Conservation (phyloP, 805 yeast genomes). For the Spathaspora sp. region DNA sequence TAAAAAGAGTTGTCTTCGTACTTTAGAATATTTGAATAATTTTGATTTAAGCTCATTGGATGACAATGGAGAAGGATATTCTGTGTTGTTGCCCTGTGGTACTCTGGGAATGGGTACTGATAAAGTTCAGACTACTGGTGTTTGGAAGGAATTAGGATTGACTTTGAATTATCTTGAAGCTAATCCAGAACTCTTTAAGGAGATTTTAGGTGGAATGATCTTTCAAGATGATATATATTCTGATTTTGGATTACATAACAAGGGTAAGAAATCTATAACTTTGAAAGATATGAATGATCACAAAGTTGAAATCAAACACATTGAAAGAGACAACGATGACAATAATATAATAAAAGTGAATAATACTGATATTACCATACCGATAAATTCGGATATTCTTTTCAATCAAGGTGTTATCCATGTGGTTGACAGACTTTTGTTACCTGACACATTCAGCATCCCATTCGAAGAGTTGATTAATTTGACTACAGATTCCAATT, state of each 20-base stretch:
- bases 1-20: conserved; percentile 52
- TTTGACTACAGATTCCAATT: conserved; percentile 44
- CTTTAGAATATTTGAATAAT: conserved; percentile 54
- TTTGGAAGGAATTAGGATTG: conserved; percentile 67
- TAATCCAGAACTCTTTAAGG: conserved; percentile 48
- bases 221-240: conserved; percentile 66
- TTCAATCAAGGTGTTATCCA: conserved; percentile 86
- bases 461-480: conserved; percentile 51
- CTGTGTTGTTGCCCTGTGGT: conserved; percentile 75
- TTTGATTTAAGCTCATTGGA: conserved; percentile 50
- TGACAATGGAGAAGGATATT: conserved; percentile 59
- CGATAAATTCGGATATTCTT: conserved; percentile 58
- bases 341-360: conserved; percentile 27
- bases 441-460: conserved; percentile 57
- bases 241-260: conserved; percentile 41
- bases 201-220: conserved; percentile 54
- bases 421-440: conserved; percentile 50
- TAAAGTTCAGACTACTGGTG: conserved; percentile 13
- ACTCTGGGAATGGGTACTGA: conserved; percentile 9
- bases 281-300: conserved; percentile 27
- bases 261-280: conserved; percentile 8
- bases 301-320: conserved; percentile 17
- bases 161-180: conserved; percentile 54
- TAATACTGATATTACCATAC: conserved; percentile 27
- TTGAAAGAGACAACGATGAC: conserved; percentile 14